Conservation (phyloP, 2,329 filamentous ascomycete species). For the Arthrinium puccinioides region DNA sequence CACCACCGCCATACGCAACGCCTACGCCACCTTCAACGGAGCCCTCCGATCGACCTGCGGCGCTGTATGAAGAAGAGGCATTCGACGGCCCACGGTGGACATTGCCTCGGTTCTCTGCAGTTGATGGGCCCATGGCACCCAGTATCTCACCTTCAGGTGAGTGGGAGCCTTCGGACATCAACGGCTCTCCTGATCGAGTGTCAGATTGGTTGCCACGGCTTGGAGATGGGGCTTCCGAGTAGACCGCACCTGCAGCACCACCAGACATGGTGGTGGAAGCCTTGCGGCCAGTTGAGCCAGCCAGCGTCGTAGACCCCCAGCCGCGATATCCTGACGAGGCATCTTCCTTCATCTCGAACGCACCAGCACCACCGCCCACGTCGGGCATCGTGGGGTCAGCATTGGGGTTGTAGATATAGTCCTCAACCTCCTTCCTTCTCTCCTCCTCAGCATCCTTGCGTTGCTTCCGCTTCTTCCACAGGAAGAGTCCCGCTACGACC, state of each 20-base stretch:
- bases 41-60: conserved; percentile 65
- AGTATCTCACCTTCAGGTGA: conserved; percentile 75
- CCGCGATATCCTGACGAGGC: conserved; percentile 77
- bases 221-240: conserved; percentile 64
- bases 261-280: conserved; percentile 85
- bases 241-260: conserved; percentile 54
- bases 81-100: conserved; percentile 89
- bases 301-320: conserved; percentile 75
- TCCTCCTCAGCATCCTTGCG: conserved; percentile 80
- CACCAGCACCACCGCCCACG: conserved; percentile 40
- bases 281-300: conserved; percentile 67
- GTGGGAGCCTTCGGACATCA: conserved; percentile 44
- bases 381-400: conserved; percentile 71
- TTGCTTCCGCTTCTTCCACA: conserved; percentile 85
- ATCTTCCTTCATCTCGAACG: conserved; percentile 73
- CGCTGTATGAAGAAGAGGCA: conserved; percentile 92
- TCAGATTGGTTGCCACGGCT: conserved; percentile 48
- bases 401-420: conserved; percentile 98
- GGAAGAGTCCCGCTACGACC: conserved; percentile 67
- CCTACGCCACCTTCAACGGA: conserved; percentile 46
- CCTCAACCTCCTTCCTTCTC: conserved; percentile 90
- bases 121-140: conserved; percentile 70
- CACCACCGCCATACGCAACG: conserved; percentile 39
- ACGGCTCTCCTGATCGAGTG: conserved; percentile 59
- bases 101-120: conserved; percentile 59